phyloP scores from a whole-genome alignment of 768 basidiomycete genomes.

The Macrolepiota fuliginosa region DNA sequence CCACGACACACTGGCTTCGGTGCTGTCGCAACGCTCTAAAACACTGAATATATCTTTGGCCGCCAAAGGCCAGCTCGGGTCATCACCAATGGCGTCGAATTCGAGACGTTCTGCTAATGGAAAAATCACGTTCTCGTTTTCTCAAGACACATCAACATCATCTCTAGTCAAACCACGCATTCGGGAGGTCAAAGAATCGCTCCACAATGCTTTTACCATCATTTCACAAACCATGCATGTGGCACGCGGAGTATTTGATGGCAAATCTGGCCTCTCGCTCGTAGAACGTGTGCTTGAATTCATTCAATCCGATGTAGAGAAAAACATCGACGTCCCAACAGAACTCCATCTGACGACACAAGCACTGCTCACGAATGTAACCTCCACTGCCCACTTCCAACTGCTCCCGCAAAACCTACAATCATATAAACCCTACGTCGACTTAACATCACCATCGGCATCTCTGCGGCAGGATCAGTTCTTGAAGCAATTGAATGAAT shows the following conservation, averaged over 20 bases:
- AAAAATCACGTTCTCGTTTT: slow-evolving; percentile 6
- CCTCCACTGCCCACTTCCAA: slow-evolving; percentile 80
- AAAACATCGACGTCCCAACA: slow-evolving; percentile 32
- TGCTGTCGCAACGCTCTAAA: slow-evolving; percentile 70
- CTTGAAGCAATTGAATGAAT: slow-evolving; percentile 48
- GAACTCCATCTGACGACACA: slow-evolving; percentile 67
- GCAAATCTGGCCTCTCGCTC: slow-evolving; percentile 24
- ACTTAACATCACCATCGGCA: slow-evolving; percentile 58
- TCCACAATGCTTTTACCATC: slow-evolving; percentile 48
- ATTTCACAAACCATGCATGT: slow-evolving; percentile 58
- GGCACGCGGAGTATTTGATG: slow-evolving; percentile 53
- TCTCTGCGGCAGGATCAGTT: slow-evolving; percentile 44
- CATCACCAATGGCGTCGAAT: background rate
- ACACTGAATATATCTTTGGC: slow-evolving; percentile 30
- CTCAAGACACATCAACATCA: slow-evolving; percentile 3
- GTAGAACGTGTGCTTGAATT: slow-evolving; percentile 55
- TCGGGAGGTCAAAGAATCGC: slow-evolving; percentile 52
- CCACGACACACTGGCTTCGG: slow-evolving; percentile 63
- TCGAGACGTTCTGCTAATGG: background rate
- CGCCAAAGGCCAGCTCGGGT: slow-evolving; percentile 6
- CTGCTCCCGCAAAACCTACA: slow-evolving; percentile 70
- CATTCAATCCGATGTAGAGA: slow-evolving; percentile 52
- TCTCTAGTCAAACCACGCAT: slow-evolving; percentile 32
- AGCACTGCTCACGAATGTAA: slow-evolving; percentile 63
- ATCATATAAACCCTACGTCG: slow-evolving; percentile 84